Percentiles rank a stretch among this genome's conserved stretches.
Conservation (phyloP, 2,329 filamentous ascomycete genomes). For the Coniochaeta sp. region DNA sequence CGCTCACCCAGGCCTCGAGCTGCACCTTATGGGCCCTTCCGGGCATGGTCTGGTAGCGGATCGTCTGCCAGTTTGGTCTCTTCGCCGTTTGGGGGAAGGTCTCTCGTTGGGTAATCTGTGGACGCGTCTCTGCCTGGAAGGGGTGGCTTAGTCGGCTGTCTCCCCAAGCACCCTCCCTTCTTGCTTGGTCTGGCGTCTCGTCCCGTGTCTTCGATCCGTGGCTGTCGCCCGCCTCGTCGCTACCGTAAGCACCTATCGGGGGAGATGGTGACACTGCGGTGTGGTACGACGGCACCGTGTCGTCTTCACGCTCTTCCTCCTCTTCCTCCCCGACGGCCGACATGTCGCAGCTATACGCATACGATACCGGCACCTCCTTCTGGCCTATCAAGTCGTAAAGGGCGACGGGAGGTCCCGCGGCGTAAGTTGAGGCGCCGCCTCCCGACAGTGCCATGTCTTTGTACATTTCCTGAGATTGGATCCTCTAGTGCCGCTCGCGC, state of each 20-base stretch:
- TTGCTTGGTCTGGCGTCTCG: neutral
- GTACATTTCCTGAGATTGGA: neutral
- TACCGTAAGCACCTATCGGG: neutral
- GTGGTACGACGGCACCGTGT: neutral
- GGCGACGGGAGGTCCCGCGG: conserved; percentile 11
- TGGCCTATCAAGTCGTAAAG: conserved; percentile 16
- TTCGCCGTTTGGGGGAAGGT: neutral
- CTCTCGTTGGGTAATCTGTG: neutral
- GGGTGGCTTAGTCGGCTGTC: neutral
- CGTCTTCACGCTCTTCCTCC: neutral
- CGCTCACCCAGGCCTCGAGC: conserved; percentile 9
- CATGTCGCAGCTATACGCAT: conserved; percentile 9
- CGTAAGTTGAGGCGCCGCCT: conserved; percentile 5
- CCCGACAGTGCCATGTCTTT: neutral
- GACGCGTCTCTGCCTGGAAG: neutral
- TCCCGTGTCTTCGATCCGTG: neutral
- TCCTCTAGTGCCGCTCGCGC: neutral
- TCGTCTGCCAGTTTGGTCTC: conserved; percentile 13
- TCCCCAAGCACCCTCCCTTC: neutral
- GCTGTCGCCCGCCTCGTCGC: neutral
- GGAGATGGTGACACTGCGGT: neutral
- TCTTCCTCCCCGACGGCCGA: neutral
- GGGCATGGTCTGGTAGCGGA: conserved; percentile 14
- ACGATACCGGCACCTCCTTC: conserved; percentile 5
- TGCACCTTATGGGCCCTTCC: neutral